A percentile compares a stretch with the other conserved stretches of the same genome.
Evolutionary conservation across 139 green algal genomes (phyloP).

Genomic region (Chlorella sorokiniana): DNA sequence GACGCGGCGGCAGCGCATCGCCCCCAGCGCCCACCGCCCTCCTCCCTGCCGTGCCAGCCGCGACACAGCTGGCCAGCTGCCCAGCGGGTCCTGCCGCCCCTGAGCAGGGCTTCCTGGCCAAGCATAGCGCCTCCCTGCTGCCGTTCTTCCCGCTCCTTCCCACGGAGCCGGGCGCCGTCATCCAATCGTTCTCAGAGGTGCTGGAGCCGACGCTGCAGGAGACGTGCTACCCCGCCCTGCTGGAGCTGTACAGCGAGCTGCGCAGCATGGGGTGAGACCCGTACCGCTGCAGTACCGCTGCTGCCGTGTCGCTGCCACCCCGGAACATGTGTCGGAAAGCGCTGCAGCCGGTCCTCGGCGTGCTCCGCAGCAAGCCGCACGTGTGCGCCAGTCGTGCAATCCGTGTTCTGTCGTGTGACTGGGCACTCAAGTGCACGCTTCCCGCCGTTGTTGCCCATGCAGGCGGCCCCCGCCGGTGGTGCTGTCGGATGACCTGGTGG

Average conservation of each 20-base stretch:
- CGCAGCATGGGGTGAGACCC: conserved; percentile 49
- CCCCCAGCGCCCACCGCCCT: no score
- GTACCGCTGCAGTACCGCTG: background rate
- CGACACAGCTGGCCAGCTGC: no score
- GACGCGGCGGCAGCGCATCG: no score
- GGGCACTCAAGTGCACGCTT: background rate
- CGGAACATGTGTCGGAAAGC: background rate
- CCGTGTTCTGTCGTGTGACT: background rate
- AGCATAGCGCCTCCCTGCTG: background rate
- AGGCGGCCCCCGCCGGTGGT: conserved; percentile 62
- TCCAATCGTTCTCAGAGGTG: conserved; percentile 72
- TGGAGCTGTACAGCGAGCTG: conserved; percentile 77
- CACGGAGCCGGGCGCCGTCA: conserved; percentile 59
- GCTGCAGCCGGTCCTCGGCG: no score
- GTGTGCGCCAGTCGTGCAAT: background rate
- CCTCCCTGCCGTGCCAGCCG: no score
- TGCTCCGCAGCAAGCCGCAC: no score
- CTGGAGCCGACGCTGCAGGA: conserved; percentile 60
- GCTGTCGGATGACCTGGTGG: conserved; percentile 68
- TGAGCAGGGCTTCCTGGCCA: background rate
- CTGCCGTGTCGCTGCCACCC: no score
- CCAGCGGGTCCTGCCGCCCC: background rate
- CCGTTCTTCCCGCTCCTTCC: no score
- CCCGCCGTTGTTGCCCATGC: background rate
- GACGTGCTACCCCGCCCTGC: conserved; percentile 58